Evolutionary conservation across 352 stramenopile species (phyloP).

Genomic region (Phytopythium delawarense): DNA sequence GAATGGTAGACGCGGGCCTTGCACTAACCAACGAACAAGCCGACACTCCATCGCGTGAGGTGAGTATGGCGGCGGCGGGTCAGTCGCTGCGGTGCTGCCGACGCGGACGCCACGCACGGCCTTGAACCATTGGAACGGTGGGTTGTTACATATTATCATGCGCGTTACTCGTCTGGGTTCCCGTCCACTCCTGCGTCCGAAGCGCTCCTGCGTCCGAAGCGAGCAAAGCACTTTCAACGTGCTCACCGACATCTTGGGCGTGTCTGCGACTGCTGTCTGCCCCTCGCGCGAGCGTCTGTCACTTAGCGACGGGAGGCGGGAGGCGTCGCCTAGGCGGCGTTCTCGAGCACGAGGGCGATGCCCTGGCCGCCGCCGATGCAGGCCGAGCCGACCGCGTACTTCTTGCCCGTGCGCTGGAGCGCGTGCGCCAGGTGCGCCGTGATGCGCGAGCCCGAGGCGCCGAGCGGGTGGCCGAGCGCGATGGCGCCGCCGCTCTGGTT

Average conservation of each 20-base stretch:
- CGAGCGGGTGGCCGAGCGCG: conserved; percentile 95
- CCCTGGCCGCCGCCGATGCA: conserved; percentile 98
- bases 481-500: conserved; percentile 97
- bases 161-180: neutral
- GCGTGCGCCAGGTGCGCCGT: conserved; percentile 89
- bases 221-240: conserved; percentile 1
- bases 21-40: conserved; percentile 5
- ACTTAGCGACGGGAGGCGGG: neutral
- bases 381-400: conserved; percentile 94
- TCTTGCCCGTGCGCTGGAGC: conserved; percentile 83
- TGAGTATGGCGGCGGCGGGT: neutral
- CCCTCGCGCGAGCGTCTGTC: neutral
- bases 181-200: neutral
- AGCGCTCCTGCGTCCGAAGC: neutral
- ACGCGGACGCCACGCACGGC: neutral
- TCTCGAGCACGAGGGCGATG: conserved; percentile 97
- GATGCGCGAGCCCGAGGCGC: conserved; percentile 92
- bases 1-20: neutral
- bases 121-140: neutral
- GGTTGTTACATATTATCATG: conserved; percentile 2
- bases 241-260: neutral
- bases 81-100: neutral
- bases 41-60: conserved; percentile 1
- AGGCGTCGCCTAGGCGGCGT: conserved; percentile 44
- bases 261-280: neutral